Evolutionary conservation across 1,284 basidiomycete genomes (phyloP).

Genomic region (Boletellus dicymbophilus): DNA sequence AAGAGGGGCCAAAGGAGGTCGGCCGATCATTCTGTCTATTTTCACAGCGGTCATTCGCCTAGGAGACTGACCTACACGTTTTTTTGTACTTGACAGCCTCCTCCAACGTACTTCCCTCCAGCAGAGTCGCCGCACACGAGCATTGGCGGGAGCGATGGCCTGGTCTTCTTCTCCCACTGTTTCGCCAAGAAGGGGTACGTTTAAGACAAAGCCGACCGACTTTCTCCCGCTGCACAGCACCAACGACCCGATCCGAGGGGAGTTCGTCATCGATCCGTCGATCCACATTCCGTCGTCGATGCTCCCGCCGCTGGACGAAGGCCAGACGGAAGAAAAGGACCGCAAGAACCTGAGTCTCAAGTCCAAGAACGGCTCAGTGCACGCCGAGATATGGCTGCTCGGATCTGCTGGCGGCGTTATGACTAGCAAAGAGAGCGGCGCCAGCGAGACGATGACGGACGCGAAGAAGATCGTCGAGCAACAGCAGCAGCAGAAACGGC

Average conservation of each 20-base stretch:
- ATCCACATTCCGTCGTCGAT: conserved; percentile 36
- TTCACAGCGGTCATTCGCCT: no score
- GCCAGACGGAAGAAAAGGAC: conserved; percentile 33
- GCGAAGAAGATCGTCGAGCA: no score
- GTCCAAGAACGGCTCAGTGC: conserved; percentile 31
- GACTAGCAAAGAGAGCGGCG: no score
- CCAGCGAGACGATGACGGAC: no score
- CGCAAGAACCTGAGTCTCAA: conserved; percentile 37
- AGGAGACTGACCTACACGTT: no score
- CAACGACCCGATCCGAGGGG: conserved; percentile 32
- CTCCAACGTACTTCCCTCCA: conserved; percentile 24
- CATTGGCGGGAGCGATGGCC: not conserved
- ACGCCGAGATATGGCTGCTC: conserved; percentile 33
- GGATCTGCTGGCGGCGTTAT: no score
- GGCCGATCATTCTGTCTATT: no score
- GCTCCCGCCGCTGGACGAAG: conserved; percentile 30
- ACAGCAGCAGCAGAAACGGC: not conserved
- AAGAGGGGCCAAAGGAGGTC: no score
- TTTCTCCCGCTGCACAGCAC: conserved; percentile 32
- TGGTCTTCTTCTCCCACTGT: no score
- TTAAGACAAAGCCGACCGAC: conserved; percentile 38
- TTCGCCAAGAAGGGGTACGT: no score
- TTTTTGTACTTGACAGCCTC: conserved; percentile 28
- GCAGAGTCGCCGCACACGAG: not conserved
- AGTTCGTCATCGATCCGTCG: conserved; percentile 39